Evolutionary conservation across 2,329 filamentous ascomycete species (phyloP).

Genomic region (Phaeosphaeriaceae sp.): DNA sequence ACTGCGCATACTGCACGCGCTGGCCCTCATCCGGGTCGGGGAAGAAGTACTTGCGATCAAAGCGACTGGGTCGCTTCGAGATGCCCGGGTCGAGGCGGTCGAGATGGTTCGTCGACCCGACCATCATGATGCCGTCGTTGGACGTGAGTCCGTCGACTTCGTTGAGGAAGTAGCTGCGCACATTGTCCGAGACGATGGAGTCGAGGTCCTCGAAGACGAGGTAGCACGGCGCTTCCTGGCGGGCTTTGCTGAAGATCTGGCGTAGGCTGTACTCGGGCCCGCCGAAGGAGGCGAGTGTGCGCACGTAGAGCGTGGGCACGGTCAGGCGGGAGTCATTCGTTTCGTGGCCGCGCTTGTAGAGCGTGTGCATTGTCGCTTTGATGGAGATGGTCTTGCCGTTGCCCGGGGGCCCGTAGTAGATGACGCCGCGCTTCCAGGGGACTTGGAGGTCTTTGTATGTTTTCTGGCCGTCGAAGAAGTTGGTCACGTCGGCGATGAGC

Average conservation of each 20-base stretch:
- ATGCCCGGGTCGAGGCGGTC: slow-evolving; percentile 72
- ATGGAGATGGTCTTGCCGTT: slow-evolving; percentile 75
- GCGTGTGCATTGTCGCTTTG: slow-evolving; percentile 72
- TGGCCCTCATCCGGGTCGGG: slow-evolving; percentile 48
- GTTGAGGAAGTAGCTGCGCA: slow-evolving; percentile 74
- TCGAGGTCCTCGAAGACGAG: slow-evolving; percentile 77
- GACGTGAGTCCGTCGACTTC: slow-evolving; percentile 73
- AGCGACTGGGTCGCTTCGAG: slow-evolving; percentile 54
- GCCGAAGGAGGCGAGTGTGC: slow-evolving; percentile 51
- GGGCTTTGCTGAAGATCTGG: slow-evolving; percentile 58
- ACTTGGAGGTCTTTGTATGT: slow-evolving; percentile 68
- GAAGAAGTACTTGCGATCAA: slow-evolving; percentile 58
- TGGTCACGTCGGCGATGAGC: slow-evolving; percentile 68
- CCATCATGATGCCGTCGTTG: slow-evolving; percentile 75
- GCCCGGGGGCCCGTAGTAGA: slow-evolving; percentile 70
- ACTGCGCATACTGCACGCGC: slow-evolving; percentile 52
- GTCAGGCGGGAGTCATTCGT: slow-evolving; percentile 43
- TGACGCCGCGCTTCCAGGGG: slow-evolving; percentile 75
- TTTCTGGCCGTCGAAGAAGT: slow-evolving; percentile 67
- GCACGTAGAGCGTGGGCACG: slow-evolving; percentile 64
- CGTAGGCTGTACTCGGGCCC: slow-evolving; percentile 62
- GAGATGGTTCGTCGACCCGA: slow-evolving; percentile 70
- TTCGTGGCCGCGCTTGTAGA: slow-evolving; percentile 59
- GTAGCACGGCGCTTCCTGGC: slow-evolving; percentile 70
- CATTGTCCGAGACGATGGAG: slow-evolving; percentile 65